phyloP scores from a whole-genome alignment of 345 rosid genomes.

The Citrus cavaleriei region DNA sequence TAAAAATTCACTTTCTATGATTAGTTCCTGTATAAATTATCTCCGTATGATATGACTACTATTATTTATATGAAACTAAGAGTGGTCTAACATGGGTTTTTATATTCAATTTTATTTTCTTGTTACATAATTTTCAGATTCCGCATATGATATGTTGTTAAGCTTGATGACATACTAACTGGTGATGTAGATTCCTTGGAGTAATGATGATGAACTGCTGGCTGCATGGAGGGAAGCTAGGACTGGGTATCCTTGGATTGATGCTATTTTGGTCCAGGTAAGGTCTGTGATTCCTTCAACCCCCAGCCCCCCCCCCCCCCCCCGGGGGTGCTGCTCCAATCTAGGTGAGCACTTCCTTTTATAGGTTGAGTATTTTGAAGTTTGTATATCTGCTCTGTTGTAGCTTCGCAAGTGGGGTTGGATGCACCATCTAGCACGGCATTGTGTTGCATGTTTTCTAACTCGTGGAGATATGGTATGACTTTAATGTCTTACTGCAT shows the following conservation, averaged over 20 bases:
- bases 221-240: slow-evolving; percentile 91
- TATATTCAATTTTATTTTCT: too few relatives aligned
- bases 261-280: slow-evolving; percentile 99
- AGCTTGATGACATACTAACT: slow-evolving; percentile 4
- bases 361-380: not conserved
- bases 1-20: not conserved
- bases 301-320: too few relatives aligned
- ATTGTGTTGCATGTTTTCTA: slow-evolving; percentile 88
- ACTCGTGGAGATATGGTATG: slow-evolving; percentile 95
- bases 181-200: slow-evolving; percentile 86
- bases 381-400: slow-evolving; percentile 16
- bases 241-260: slow-evolving; percentile 98
- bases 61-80: not conserved
- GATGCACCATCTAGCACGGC: slow-evolving; percentile 97
- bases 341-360: not conserved
- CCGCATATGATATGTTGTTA: not conserved
- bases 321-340: not conserved
- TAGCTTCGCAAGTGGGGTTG: slow-evolving; percentile 96
- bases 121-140: not conserved
- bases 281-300: slow-evolving; percentile 1
- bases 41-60: not conserved
- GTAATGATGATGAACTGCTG: slow-evolving; percentile 56
- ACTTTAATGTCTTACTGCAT: not conserved
- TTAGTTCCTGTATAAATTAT: not conserved
- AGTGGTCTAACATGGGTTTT: not conserved